Base-by-base conservation (phyloP, 2,329 filamentous ascomycete species). In the Pseudogymnoascus sp. region DNA sequence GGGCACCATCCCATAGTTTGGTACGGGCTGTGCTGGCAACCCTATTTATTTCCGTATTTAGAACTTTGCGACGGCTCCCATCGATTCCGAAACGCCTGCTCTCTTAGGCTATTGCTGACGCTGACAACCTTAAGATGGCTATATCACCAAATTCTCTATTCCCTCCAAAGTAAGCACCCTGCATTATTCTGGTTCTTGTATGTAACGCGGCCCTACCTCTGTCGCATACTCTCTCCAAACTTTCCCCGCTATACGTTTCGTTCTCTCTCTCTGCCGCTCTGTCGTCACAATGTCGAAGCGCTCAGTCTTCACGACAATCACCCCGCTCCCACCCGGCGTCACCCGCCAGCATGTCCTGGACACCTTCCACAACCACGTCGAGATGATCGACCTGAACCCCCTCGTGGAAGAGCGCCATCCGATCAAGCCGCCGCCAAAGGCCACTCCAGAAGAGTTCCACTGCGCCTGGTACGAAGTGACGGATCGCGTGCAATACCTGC, bases 341-440 rank as follows among this genome's bases (percentile, higher is more conserved):
- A 80, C 85, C 59, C 84, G 90, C 62, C 81, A 88, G 68, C 81
- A 84, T n/a, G 90, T 90, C 44, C 74, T 96, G 67, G 80, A 84
- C 62, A 90, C 90, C 68, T 85, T 96, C 33, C 90, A 91, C 74
- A 82, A 88, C 74, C 91, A 96, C 76, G 74, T 81, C 60, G 86
- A 86, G 69, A 96, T 96, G 87, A 96, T 96, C 71, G 88, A 93
- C 72, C 79, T 96, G 64, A 96, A 96, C 74, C 91, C 91, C 1
- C 81, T 96, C 59, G 88, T 96, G 63, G 85, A 88, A 66, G 86
- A 89, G 65, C 83, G 90, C 64, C 82, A 86, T 68, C 80, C 80
- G 33, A 90, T 90, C 74, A 80, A 83, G 56, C 81, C 90, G 1
- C 90, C 91, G 0, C 71, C 80, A 24, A 82, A 86, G 71, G 86